Conservation (phyloP, 1,284 basidiomycete genomes). For the Austroboletus novae-zelandiae region DNA sequence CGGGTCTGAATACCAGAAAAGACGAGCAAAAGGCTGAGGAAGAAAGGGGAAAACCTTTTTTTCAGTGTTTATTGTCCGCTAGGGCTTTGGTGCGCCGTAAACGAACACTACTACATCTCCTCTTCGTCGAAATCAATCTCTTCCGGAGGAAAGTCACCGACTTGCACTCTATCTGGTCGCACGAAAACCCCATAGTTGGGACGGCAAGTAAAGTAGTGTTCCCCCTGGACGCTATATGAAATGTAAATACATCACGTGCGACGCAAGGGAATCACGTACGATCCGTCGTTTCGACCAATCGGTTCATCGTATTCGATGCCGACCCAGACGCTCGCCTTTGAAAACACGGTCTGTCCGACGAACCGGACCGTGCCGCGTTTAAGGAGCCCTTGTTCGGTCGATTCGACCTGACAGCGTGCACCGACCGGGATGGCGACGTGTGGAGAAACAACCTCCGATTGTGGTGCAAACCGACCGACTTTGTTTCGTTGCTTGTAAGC, state of each 20-base stretch:
- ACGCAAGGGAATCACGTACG: conserved; percentile 51
- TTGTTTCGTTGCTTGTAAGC: conserved; percentile 88
- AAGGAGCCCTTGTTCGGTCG: conserved; percentile 63
- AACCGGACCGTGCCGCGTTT: conserved; percentile 84
- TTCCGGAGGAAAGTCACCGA: conserved; percentile 86
- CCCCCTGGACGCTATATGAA: conserved; percentile 73
- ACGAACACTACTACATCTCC: conserved; percentile 56
- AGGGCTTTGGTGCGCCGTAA: too few species aligned
- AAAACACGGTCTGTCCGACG: conserved; percentile 81
- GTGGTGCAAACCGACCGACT: conserved; percentile 82
- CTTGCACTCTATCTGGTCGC: conserved; percentile 75
- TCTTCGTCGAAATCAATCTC: conserved; percentile 74
- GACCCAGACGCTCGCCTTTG: conserved; percentile 74
- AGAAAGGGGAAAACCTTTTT: too few species aligned
- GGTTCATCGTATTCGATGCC: conserved; percentile 97
- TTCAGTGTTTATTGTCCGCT: too few species aligned
- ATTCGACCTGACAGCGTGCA: conserved; percentile 80
- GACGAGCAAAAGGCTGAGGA: too few species aligned
- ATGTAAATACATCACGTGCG: neutral
- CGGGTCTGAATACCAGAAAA: too few species aligned
- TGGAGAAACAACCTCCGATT: conserved; percentile 17
- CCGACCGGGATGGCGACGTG: conserved; percentile 54
- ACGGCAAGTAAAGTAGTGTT: conserved; percentile 79
- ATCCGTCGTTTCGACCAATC: conserved; percentile 92
- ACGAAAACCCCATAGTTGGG: conserved; percentile 87